Base-by-base conservation (phyloP, 2,329 filamentous ascomycete species). In the Microascus cirrosus region DNA sequence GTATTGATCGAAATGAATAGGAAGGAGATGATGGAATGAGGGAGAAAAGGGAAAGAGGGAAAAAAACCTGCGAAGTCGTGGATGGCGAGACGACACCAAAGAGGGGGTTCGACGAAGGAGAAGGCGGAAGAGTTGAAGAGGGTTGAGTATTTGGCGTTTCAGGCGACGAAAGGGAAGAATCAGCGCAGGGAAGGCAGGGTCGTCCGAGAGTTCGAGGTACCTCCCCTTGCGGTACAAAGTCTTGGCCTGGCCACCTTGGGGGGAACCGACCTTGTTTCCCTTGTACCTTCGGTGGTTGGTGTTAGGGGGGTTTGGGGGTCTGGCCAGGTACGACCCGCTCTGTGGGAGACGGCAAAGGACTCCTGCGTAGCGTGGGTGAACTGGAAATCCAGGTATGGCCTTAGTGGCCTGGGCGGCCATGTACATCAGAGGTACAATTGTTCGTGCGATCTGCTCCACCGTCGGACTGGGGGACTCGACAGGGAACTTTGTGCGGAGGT, bases 91-190 rank as follows among this genome's bases (percentile, higher is more conserved):
- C 45, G 45, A 24, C 45, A 50, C 45, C 45, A 50, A 50, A 24
- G 51, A 58, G 56, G 50, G 56, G 56, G 56, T 45, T 32, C 24
- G 56, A 18, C 51, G 22, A 53, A 58, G 50, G 53, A 54, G 32
- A 36, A 18, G 53, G 34, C 22, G 54, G 28, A 20, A 36, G 35
- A 53, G 52, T 53, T 53, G 56, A 54, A 54, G 56, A 58, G 50
- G 56, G 56, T 57, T 58, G 51, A 58, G 56, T 50, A 58, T 53
- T 58, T 58, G 56, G 56, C 51, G 56, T 58, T 58, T 58, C 56
- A 58, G 56, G 56, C 56, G 52, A 53, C 50, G 34, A 48, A n/a
- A 53, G 55, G 53, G 39, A 48, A 42, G 36, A 48, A 36, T 34
- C 52, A 55, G 25, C 54, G 39, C 54, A 51, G 54, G 54, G 25